Evolutionary conservation across 2,329 filamentous ascomycete species (phyloP).

Genomic region (Penicillium expansum): DNA sequence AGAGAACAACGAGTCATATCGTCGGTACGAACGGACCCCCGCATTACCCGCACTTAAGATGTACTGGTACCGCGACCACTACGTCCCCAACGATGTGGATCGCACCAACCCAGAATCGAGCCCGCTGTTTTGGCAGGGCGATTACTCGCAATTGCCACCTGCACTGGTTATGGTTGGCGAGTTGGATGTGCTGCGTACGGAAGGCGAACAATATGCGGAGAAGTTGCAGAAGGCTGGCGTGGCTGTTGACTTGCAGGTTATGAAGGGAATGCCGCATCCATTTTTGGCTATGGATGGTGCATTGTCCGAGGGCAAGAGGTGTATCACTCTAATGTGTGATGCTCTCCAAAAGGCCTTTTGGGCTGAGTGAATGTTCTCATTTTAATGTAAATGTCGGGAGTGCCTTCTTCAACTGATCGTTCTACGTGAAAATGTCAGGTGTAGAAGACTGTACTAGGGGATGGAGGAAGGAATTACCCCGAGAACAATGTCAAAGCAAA

Average conservation of each 20-base stretch:
- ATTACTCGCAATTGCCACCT: constrained; percentile 52
- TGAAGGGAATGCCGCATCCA: constrained; percentile 57
- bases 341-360: constrained; percentile 34
- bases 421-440: too few relatives aligned
- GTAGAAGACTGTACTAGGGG: too few relatives aligned
- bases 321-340: constrained; percentile 50
- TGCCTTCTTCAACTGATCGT: too few relatives aligned
- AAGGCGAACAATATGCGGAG: constrained; percentile 53
- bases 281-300: constrained; percentile 59
- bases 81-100: constrained; percentile 50
- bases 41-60: constrained; percentile 57
- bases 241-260: constrained; percentile 48
- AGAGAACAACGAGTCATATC: constrained; percentile 49
- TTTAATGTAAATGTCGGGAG: background rate
- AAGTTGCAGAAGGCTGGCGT: constrained; percentile 51
- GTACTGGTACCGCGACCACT: constrained; percentile 60
- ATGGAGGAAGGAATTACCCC: too few relatives aligned
- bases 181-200: constrained; percentile 55
- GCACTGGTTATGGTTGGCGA: constrained; percentile 56
- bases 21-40: constrained; percentile 51
- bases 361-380: constrained; percentile 23
- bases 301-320: constrained; percentile 51
- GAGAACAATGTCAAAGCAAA: too few relatives aligned
- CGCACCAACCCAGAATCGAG: constrained; percentile 55
- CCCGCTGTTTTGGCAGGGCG: constrained; percentile 51